Conservation (phyloP, 2,329 filamentous ascomycete species). For the Ophioceras dolichostomum region DNA sequence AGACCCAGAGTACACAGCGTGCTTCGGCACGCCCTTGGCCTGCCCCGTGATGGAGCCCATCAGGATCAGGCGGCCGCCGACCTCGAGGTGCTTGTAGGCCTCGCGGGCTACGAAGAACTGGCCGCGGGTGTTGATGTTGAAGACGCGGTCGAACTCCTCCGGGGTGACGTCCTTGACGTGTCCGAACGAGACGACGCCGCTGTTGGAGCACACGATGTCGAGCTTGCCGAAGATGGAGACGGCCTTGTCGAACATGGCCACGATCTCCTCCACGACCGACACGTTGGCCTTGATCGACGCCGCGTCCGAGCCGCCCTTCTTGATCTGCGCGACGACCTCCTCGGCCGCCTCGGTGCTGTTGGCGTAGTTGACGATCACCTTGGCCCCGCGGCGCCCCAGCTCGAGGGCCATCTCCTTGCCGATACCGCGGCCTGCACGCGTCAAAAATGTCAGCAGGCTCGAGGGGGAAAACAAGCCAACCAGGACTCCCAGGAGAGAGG, state of each 20-base stretch:
- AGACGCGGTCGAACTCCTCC: slow-evolving; percentile 51
- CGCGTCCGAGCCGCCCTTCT: slow-evolving; percentile 10
- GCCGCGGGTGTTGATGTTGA: slow-evolving; percentile 45
- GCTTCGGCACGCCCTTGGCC: slow-evolving; percentile 16
- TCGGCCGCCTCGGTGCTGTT: slow-evolving; percentile 11
- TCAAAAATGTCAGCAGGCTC: not conserved
- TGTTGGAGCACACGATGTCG: slow-evolving; percentile 49
- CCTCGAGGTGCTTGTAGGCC: slow-evolving; percentile 48
- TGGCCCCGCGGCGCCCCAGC: slow-evolving; percentile 15
- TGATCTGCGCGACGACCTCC: slow-evolving; percentile 10
- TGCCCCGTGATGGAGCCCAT: slow-evolving; percentile 47
- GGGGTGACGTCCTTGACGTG: slow-evolving; percentile 42
- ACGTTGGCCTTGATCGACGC: slow-evolving; percentile 20
- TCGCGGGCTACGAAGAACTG: slow-evolving; percentile 53
- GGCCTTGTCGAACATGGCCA: slow-evolving; percentile 30
- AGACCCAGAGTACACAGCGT: slow-evolving; percentile 22
- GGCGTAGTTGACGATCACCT: slow-evolving; percentile 21
- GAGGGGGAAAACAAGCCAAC: too few species aligned
- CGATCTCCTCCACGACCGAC: slow-evolving; percentile 15
- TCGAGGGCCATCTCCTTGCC: slow-evolving; percentile 47
- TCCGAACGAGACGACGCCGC: slow-evolving; percentile 44
- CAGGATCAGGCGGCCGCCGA: slow-evolving; percentile 50
- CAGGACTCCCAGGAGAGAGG: too few species aligned
- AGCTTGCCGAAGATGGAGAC: slow-evolving; percentile 45
- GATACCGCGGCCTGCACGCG: slow-evolving; percentile 37